A percentile compares a stretch with the other conserved stretches of the same genome.
These are phyloP conservation scores for Spathaspora jeffriesii DNA, from an alignment of 1,139 yeast genomes.

Conservation along the genomic window DNA sequence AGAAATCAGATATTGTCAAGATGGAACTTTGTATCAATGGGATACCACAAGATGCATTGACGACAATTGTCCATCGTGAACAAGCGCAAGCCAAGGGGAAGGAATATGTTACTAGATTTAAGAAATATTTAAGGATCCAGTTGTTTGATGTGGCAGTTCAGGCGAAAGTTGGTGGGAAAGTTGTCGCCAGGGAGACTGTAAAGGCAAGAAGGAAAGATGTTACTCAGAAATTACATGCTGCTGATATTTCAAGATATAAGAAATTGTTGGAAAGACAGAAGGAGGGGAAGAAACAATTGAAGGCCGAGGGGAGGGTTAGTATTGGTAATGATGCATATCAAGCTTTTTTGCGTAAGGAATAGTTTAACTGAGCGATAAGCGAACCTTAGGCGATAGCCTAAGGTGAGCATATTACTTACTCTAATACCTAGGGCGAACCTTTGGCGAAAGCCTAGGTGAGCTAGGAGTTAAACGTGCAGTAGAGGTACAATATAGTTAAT, in stretches of 20 bases:
- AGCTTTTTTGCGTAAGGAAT: conserved; percentile 54
- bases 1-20: conserved; percentile 77
- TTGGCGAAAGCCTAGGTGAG: too few species aligned
- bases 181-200: conserved; percentile 90
- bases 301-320: conserved; percentile 73
- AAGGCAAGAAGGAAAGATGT: conserved; percentile 95
- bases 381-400: neutral
- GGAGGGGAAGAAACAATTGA: conserved; percentile 89
- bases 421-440: too few species aligned
- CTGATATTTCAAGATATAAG: conserved; percentile 88
- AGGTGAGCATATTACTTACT: too few species aligned
- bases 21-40: conserved; percentile 91
- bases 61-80: conserved; percentile 84
- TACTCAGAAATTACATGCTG: conserved; percentile 87
- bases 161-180: conserved; percentile 81
- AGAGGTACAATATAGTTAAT: too few species aligned
- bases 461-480: too few species aligned
- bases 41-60: conserved; percentile 85
- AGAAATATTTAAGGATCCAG: conserved; percentile 76
- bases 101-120: conserved; percentile 81
- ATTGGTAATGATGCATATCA: conserved; percentile 87
- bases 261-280: conserved; percentile 87
- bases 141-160: conserved; percentile 93
- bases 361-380: conserved; percentile 15
- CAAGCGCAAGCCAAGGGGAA: conserved; percentile 74